Conservation (phyloP, 2,329 filamentous ascomycete genomes). For the Nemania sp. region DNA sequence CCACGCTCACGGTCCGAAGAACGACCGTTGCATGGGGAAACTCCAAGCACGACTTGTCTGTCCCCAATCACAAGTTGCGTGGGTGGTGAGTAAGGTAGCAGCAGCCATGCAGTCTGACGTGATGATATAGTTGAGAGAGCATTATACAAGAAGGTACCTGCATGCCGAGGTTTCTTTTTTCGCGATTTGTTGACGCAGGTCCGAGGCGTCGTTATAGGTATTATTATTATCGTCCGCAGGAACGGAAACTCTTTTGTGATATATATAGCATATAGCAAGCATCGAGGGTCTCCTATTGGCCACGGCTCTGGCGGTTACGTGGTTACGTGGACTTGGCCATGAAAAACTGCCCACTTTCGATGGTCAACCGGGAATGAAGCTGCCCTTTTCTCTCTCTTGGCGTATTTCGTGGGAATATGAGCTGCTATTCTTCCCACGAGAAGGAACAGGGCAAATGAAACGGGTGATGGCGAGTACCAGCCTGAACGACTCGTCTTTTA, state of each 20-base stretch:
- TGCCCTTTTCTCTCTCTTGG: not conserved
- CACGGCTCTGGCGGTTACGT: too few species aligned
- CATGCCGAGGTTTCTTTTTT: slow-evolving; percentile 11
- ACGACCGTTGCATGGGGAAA: slow-evolving; percentile 6
- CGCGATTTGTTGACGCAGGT: slow-evolving; percentile 21
- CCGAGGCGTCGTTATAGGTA: not conserved
- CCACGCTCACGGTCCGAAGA: slow-evolving; percentile 3
- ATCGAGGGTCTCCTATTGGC: slow-evolving; percentile 16
- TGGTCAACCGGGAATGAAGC: slow-evolving; percentile 3
- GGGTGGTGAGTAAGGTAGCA: not conserved
- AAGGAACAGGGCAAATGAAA: not conserved
- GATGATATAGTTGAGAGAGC: not conserved
- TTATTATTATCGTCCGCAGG: too few species aligned
- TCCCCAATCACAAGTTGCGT: not conserved
- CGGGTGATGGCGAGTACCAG: too few species aligned
- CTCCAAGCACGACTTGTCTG: not conserved
- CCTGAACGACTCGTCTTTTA: too few species aligned
- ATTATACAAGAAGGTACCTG: slow-evolving; percentile 8
- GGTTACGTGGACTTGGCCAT: not conserved
- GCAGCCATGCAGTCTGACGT: slow-evolving; percentile 20
- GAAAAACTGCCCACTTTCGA: slow-evolving; percentile 21
- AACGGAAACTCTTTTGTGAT: slow-evolving; percentile 15
- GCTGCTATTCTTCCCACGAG: not conserved
- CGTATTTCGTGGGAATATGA: slow-evolving; percentile 3
- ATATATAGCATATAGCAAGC: too few species aligned